Conservation (phyloP, 2,329 filamentous ascomycete genomes). For the Aspergillus puulaauensis region DNA sequence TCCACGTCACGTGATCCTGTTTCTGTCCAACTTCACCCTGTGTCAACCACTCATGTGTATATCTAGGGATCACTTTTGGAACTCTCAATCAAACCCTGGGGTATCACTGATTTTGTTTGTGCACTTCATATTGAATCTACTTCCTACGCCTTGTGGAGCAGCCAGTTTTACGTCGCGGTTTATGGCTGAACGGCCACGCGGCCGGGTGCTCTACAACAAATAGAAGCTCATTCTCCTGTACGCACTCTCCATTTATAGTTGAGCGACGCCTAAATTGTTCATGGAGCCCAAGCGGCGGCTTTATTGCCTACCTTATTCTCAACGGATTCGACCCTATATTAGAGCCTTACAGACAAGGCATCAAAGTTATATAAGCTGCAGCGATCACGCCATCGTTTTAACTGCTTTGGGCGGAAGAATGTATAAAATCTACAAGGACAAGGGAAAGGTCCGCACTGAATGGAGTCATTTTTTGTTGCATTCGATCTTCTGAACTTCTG, state of each 20-base stretch:
- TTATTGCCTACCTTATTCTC: neutral
- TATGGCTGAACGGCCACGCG: neutral
- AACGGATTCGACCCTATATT: neutral
- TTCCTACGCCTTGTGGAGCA: neutral
- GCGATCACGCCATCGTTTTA: constrained; percentile 32
- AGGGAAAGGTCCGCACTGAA: neutral
- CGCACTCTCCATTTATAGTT: neutral
- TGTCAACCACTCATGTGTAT: neutral
- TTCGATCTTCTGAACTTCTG: neutral
- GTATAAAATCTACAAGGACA: constrained; percentile 21
- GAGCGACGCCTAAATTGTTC: neutral
- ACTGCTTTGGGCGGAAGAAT: constrained; percentile 26
- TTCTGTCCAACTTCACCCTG: neutral
- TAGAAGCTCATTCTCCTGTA: neutral
- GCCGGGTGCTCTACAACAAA: neutral
- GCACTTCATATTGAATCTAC: neutral
- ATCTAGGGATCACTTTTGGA: neutral
- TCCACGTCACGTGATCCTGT: constrained; percentile 28
- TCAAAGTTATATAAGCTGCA: constrained; percentile 21
- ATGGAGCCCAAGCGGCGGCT: neutral
- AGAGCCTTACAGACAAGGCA: constrained; percentile 3
- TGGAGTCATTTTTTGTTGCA: neutral
- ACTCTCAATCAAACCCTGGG: neutral
- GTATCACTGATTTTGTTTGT: neutral
- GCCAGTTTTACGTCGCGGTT: neutral